Evolutionary conservation across 768 basidiomycete genomes (phyloP), one percentile per base, ranked within the genome.

Genomic region (Chalciporus piperatus): DNA sequence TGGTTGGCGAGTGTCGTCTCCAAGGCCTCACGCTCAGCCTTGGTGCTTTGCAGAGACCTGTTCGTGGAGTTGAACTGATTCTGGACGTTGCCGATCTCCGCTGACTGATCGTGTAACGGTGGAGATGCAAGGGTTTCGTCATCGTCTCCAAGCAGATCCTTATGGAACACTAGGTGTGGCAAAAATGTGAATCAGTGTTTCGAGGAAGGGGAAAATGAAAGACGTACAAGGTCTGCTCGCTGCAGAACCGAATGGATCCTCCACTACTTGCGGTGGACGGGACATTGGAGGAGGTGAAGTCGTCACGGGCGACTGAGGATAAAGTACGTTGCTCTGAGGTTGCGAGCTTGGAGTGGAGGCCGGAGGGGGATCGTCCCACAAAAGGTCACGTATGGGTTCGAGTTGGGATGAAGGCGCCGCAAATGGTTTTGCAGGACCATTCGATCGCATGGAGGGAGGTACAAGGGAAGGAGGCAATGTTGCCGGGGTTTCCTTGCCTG

Each of bases 21-120:
- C 25, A 90, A 68, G 8, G 78, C 70, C 35, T 70, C 74, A 37
- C 91, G 84, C 51, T 92, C 89, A 27, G 73, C 69, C 63, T 84
- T 82, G 25, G 86, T 72, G 3, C 78, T 75, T 33, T 85, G 78
- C 11, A 95, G 69, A 22, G 89, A 84, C 28, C 75, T 81, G 47
- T 79, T 85, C 4, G 93, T 96, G 12, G 88, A 91, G 58, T 80
- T 77, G 41, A 97, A 74, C 59, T 95, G 89, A 60, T 92, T 94
- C 68, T 86, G 86, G 19, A 83, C 70, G 63, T 97, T 95, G 7
- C 91, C 92, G 48, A 98, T 87, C 63, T 94, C 89, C 4, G 84
- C 89, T 25, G 89, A 91, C 52, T 81, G 80, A 59, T 93, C 86
- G 5, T 86, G 82, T 6, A 85, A 63, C 35, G 79, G 75, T 45